Evolutionary conservation across 106 monocot genomes (phyloP).

Genomic region (Cymbidium sinense): DNA sequence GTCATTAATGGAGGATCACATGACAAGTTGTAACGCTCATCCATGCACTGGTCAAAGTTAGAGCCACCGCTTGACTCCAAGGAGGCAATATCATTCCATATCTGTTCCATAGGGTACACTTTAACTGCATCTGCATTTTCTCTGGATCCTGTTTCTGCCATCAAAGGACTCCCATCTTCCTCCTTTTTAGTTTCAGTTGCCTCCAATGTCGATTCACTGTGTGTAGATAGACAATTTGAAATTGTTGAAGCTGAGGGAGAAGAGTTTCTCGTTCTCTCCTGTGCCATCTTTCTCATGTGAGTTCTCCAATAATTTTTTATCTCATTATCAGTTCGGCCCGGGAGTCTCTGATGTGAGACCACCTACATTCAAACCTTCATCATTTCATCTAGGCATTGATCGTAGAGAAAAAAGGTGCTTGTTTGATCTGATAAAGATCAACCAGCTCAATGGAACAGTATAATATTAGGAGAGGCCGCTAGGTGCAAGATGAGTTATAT

Average conservation of each 20-base stretch:
- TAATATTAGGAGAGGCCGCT: not conserved
- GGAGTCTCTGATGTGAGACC: conserved; percentile 51
- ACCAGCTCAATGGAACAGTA: not conserved
- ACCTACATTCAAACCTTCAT: conserved; percentile 18
- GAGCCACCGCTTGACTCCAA: not conserved
- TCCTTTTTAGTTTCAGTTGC: not conserved
- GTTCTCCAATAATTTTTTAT: conserved; percentile 81
- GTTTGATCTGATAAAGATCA: not conserved
- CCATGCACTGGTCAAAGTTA: not conserved
- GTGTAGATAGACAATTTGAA: not conserved
- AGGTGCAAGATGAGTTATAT: not conserved
- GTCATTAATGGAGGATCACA: not conserved
- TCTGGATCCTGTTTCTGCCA: not conserved
- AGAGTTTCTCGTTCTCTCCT: conserved; percentile 17
- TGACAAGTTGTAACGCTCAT: not conserved
- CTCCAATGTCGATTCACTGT: not conserved
- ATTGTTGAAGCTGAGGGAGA: not conserved
- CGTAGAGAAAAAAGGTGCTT: not conserved
- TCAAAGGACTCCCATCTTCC: not conserved
- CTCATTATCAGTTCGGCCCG: conserved; percentile 69
- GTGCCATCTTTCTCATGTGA: conserved; percentile 46
- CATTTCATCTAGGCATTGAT: not conserved
- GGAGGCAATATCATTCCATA: conserved; percentile 48
- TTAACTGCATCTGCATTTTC: not conserved
- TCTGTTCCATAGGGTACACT: conserved; percentile 37